Percentiles rank a stretch among this genome's conserved stretches.
phyloP scores from a whole-genome alignment of 371 early-diverging fungal species.

The Dichotomocladium elegans region DNA sequence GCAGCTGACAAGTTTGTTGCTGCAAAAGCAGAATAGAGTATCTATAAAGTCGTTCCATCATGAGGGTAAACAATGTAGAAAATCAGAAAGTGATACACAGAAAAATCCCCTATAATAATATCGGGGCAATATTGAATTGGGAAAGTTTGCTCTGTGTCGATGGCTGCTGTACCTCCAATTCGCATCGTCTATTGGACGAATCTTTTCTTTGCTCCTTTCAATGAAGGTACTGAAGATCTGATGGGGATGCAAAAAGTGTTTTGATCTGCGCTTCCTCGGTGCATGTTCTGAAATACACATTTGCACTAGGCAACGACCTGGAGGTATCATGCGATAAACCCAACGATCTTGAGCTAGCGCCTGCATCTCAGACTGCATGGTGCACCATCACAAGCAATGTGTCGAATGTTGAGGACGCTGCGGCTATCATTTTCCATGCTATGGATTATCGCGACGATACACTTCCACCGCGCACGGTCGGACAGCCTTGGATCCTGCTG shows the following conservation, averaged over 20 bases:
- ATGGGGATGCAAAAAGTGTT: not conserved
- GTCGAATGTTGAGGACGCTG: slow-evolving; percentile 14
- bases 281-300: no score
- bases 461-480: not conserved
- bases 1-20: not conserved
- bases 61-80: not conserved
- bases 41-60: not conserved
- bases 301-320: slow-evolving; percentile 3
- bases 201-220: slow-evolving; percentile 18
- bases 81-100: no score
- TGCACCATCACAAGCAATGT: slow-evolving; percentile 24
- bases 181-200: slow-evolving; percentile 30
- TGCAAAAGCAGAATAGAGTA: slow-evolving; percentile 2
- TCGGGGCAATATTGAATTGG: no score
- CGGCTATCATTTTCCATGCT: slow-evolving; percentile 32
- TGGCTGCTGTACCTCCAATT: slow-evolving; percentile 18
- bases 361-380: slow-evolving; percentile 20
- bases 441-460: slow-evolving; percentile 17
- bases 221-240: slow-evolving; percentile 16
- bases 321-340: slow-evolving; percentile 3
- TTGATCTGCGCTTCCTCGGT: not conserved
- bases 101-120: no score
- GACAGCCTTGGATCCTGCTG: slow-evolving; percentile 32
- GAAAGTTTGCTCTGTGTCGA: no score
- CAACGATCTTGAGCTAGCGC: not conserved